Base-by-base conservation (phyloP, 1,139 yeast genomes). In the Candida glucosophila region DNA sequence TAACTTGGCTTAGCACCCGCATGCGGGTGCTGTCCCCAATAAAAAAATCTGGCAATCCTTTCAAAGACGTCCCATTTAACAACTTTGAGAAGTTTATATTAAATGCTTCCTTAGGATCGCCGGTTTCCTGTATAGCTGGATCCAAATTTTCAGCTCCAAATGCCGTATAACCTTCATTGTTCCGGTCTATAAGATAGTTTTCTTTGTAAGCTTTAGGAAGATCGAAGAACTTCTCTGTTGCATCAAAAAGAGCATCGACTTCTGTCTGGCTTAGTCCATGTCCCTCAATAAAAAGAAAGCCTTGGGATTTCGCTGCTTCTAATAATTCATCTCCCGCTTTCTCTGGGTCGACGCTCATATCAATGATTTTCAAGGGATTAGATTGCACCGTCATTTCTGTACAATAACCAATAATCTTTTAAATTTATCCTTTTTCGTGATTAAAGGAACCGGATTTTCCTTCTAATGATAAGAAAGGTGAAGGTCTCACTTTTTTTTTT, bases 221-320 rank as follows among this genome's bases (percentile, higher is more conserved):
- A 3, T 57, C 56, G 39, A 80, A 80, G 44, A 73, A 79, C 13
- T 59, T 47, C 31, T 61, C 55, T n/a, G 85, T 72, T 26, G 74
- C 37, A 7, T 43, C 48, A 40, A 80, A 79, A 22, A 74, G 49
- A 2, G 46, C 45, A 28, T 71, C 69, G 5, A 79, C 78, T 34
- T 77, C 86, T 4, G 52, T 48, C 31, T 66, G 67, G 1, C 72
- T 52, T 43, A 80, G 75, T 5, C 68, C 77, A 35, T 80, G 83
- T 6, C 90, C 88, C 39, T 78, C 82, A 5, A 80, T 58, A 39
- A 78, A 77, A 22, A 80, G 55, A 40, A 81, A 80, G 1, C 93
- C 92, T 34, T 77, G 78, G 1, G 71, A 52, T 10, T 72, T 58
- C 5, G 85, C 83, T 1, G 90, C 90, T 4, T 68, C 55, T 7